These are phyloP conservation scores for Xylariaceae sp. DNA, from an alignment of 2,329 filamentous ascomycete genomes.

Conservation along the genomic window DNA sequence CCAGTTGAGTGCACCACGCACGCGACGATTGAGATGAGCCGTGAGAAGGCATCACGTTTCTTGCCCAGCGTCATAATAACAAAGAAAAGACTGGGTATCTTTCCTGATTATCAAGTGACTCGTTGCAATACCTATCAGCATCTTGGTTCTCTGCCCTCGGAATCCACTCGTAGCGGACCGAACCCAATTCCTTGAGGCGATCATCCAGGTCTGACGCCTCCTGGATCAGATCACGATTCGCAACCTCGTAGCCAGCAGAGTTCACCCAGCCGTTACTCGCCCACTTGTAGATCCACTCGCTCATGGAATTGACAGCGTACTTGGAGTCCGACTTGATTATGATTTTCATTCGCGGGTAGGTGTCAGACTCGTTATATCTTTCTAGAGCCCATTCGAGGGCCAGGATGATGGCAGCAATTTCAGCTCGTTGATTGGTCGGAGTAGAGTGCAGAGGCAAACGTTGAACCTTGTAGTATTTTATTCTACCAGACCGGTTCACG, in stretches of 20 bases:
- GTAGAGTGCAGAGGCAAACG: background rate
- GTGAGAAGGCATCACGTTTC: too few relatives aligned
- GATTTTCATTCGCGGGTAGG: constrained; percentile 22
- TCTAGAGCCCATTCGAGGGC: constrained; percentile 46
- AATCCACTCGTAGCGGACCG: constrained; percentile 33
- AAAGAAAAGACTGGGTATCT: too few relatives aligned
- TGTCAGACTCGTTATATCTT: constrained; percentile 18
- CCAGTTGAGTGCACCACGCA: too few relatives aligned
- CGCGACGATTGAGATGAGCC: too few relatives aligned
- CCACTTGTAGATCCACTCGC: constrained; percentile 34
- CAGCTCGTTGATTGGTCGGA: constrained; percentile 36
- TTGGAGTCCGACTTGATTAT: constrained; percentile 36
- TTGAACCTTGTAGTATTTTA: background rate
- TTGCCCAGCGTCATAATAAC: too few relatives aligned
- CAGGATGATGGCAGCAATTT: constrained; percentile 40
- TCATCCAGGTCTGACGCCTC: constrained; percentile 27
- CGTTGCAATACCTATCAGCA: constrained; percentile 33
- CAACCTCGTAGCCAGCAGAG: constrained; percentile 27
- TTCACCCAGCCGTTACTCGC: constrained; percentile 32
- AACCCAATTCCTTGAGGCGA: constrained; percentile 24
- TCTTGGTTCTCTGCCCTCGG: constrained; percentile 31
- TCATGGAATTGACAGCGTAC: constrained; percentile 36
- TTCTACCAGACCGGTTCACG: background rate
- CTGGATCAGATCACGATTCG: constrained; percentile 36
- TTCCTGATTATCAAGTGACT: constrained; percentile 26